Evolutionary conservation across 176 grass and related monocot genomes (phyloP).

Genomic region (Cenchrus purpureus): DNA sequence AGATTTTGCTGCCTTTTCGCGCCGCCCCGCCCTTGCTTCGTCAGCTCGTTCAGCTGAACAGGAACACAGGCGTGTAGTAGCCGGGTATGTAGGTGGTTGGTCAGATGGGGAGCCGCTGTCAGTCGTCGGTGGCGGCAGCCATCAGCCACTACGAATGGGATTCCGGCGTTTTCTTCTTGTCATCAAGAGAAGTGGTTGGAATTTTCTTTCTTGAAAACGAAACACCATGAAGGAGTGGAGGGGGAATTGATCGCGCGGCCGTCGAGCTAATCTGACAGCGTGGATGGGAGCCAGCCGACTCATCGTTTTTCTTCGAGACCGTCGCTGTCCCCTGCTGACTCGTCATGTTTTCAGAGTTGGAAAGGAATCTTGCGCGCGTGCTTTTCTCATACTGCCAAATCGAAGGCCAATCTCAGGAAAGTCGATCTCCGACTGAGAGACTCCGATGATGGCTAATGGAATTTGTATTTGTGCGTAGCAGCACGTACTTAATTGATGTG

Average conservation of each 20-base stretch:
- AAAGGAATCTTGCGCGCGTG: too few species aligned
- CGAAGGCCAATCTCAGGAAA: too few species aligned
- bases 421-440: too few species aligned
- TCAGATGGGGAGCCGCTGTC: slow-evolving; percentile 32
- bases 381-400: too few species aligned
- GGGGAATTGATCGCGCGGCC: neutral
- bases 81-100: neutral
- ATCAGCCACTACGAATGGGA: neutral
- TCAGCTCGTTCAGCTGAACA: neutral
- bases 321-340: slow-evolving; percentile 41
- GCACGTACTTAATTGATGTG: too few species aligned
- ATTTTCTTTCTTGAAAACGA: neutral
- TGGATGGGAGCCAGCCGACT: neutral
- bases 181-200: slow-evolving; percentile 29
- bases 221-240: neutral
- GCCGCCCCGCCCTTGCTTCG: neutral
- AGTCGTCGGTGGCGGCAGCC: slow-evolving; percentile 15
- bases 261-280: slow-evolving; percentile 26
- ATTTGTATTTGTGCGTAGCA: too few species aligned
- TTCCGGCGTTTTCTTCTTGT: slow-evolving; percentile 27
- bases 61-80: neutral
- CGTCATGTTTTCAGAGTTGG: neutral
- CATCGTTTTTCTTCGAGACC: neutral
- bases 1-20: neutral
- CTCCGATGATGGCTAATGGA: too few species aligned